Conservation (phyloP, 352 stramenopile species). For the Plasmopara viticola region DNA sequence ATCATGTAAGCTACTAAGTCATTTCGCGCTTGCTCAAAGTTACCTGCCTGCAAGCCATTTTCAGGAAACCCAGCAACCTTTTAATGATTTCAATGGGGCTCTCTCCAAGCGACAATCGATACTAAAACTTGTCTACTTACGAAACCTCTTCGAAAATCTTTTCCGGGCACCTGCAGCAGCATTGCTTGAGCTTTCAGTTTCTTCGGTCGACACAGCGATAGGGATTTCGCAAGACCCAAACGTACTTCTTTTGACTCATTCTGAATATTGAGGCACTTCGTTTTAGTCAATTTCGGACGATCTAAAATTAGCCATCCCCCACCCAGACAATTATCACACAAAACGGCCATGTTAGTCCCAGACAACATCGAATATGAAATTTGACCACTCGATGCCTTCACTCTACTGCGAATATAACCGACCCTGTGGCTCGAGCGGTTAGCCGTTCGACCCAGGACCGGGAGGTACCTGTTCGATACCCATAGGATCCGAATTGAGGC, state of each 20-base stretch:
- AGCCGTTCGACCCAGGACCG: too few relatives aligned
- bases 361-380: too few relatives aligned
- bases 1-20: background rate
- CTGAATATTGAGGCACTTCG: conserved; percentile 4
- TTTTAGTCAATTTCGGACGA: conserved; percentile 6
- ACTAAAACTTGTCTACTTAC: conserved; percentile 6
- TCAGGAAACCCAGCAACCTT: conserved; percentile 1
- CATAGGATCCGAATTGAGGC: too few relatives aligned
- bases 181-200: too few relatives aligned
- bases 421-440: too few relatives aligned
- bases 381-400: too few relatives aligned
- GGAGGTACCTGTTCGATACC: too few relatives aligned
- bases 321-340: too few relatives aligned
- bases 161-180: background rate
- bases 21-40: background rate
- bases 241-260: background rate
- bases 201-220: background rate
- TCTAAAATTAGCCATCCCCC: conserved; percentile 4
- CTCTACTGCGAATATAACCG: too few relatives aligned
- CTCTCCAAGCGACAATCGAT: background rate
- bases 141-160: background rate
- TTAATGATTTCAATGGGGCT: background rate
- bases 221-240: conserved; percentile 3
- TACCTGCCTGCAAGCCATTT: background rate
- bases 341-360: too few relatives aligned